Base-by-base conservation (phyloP, 2,329 filamentous ascomycete species). In the Ophiostoma quercus region DNA sequence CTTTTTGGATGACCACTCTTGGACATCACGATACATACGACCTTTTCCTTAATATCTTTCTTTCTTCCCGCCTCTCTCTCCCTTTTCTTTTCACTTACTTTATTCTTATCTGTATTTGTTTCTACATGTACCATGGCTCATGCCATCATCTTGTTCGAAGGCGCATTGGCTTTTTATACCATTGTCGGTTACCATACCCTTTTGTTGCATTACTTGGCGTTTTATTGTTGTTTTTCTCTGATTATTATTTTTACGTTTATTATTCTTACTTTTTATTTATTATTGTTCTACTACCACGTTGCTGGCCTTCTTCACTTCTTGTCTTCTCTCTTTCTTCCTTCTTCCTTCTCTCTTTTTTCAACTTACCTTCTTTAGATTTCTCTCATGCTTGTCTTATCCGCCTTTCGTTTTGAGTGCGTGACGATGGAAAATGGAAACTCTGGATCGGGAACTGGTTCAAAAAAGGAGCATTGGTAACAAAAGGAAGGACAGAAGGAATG, bases 131-230 rank as follows among this genome's bases (percentile, higher is more conserved):
- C 39, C 7, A 34, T n/a, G 63, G 37, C 22, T 66, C 63, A 41
- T 66, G 34, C 37, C 11, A 66, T 66, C 9, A 41, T 66, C 34
- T 63, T 67, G 65, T 66, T 43, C 39, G 54, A 47, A 66, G 68
- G 70, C 68, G 62, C 66, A 68, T 68, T 67, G 70, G 51, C 47
- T 71, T 62, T 39, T 54, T 68, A 68, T 68, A 66, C 66, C 63
- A 69, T 68, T 66, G 57, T 54, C 39, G 43, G 51, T 43, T 43
- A 67, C 39, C 67, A 71, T 71, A 68, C 70, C 66, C 68, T 9
- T 71, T 71, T 69, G 67, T 29, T 65, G 70, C 70, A 71, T 69
- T 67, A 60, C 29, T 39, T 57, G 22, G 70, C 65, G 60, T 67
- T 67, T 67, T 51, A 4, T 60, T 60, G 43, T 11, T 41, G 1